phyloP scores from a whole-genome alignment of 352 stramenopile species.

The Phytophthora pisi region DNA sequence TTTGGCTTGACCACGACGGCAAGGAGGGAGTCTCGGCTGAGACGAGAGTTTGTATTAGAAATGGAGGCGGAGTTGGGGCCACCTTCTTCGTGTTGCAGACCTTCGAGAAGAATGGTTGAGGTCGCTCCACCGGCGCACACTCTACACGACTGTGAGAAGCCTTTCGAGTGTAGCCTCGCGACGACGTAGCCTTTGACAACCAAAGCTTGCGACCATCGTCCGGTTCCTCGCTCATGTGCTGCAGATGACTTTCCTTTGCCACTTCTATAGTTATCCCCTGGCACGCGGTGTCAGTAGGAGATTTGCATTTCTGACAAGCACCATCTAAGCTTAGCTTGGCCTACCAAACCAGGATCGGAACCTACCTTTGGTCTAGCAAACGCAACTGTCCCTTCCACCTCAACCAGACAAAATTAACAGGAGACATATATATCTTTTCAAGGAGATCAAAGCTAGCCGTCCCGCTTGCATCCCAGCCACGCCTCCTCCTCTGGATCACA shows the following conservation, averaged over 20 bases:
- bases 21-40: neutral
- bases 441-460: no score
- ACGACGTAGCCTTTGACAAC: slow-evolving; percentile 12
- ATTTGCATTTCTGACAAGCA: neutral
- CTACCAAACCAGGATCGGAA: no score
- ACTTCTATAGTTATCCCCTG: neutral
- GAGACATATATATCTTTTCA: neutral
- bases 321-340: neutral
- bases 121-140: neutral
- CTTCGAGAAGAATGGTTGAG: neutral
- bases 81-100: slow-evolving; percentile 6
- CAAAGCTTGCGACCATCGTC: slow-evolving; percentile 11
- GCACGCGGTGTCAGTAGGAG: neutral
- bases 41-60: neutral
- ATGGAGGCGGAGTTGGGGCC: neutral
- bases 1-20: neutral
- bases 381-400: no score
- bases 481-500: slow-evolving; percentile 20
- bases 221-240: neutral
- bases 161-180: neutral
- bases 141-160: neutral
- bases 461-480: slow-evolving; percentile 19
- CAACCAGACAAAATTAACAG: no score
- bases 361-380: no score
- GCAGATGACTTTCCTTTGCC: neutral